phyloP scores from a whole-genome alignment of 177 flowering plant species.

The Vitis hybrid region DNA sequence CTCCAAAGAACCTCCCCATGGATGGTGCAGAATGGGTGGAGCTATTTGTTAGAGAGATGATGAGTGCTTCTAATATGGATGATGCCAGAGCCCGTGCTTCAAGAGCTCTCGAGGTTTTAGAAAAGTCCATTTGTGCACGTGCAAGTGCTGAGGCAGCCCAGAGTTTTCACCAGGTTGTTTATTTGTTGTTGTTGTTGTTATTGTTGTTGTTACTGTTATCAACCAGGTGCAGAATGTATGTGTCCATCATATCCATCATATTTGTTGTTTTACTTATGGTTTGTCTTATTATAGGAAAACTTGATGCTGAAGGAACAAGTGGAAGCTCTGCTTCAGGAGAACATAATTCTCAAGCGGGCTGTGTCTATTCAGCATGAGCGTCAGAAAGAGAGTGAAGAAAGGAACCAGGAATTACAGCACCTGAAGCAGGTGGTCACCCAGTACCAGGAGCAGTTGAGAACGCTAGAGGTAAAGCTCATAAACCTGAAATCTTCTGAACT shows the following conservation, averaged over 20 bases:
- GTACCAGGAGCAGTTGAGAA: conserved; percentile 87
- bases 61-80: conserved; percentile 68
- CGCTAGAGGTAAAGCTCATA: conserved; percentile 70
- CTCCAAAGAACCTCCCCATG: conserved; percentile 24
- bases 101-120: conserved; percentile 66
- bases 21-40: conserved; percentile 92
- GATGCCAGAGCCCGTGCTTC: conserved; percentile 87
- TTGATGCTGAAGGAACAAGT: conserved; percentile 69
- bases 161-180: conserved; percentile 58
- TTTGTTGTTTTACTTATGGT: background rate
- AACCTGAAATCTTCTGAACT: background rate
- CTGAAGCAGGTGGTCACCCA: conserved; percentile 79
- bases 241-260: background rate
- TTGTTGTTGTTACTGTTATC: background rate
- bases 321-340: conserved; percentile 66
- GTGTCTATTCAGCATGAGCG: conserved; percentile 91
- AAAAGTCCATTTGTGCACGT: conserved; percentile 62
- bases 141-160: conserved; percentile 57
- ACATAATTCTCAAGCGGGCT: conserved; percentile 80
- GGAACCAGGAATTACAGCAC: conserved; percentile 69
- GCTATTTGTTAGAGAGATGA: conserved; percentile 81
- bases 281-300: conserved; percentile 50
- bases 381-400: conserved; percentile 72
- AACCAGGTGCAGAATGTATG: too few species aligned
- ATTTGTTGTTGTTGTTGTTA: background rate